These are phyloP conservation scores for Ustilago tritici DNA, from an alignment of 1,284 basidiomycete genomes.

Conservation along the genomic window DNA sequence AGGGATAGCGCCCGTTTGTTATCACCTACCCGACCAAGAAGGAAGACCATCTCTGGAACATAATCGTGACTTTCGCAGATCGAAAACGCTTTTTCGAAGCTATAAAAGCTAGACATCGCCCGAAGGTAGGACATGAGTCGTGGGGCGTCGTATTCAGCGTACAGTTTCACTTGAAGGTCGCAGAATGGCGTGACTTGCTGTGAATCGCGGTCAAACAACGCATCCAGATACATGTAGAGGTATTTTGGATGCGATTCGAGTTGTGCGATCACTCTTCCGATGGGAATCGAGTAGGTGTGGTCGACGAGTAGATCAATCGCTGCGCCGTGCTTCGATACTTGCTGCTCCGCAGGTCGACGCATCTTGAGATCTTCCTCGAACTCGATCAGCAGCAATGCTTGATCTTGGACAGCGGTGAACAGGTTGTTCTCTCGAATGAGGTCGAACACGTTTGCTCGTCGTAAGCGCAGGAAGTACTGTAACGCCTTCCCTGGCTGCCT, in stretches of 20 bases:
- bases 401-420: slow-evolving; percentile 93
- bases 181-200: slow-evolving; percentile 83
- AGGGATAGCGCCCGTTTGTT: slow-evolving; percentile 93
- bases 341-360: slow-evolving; percentile 3
- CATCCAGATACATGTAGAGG: slow-evolving; percentile 92
- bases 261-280: slow-evolving; percentile 87
- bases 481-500: slow-evolving; percentile 93
- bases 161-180: slow-evolving; percentile 87
- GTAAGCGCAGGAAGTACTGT: slow-evolving; percentile 86
- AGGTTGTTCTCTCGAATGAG: slow-evolving; percentile 94
- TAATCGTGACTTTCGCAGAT: slow-evolving; percentile 86
- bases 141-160: slow-evolving; percentile 84
- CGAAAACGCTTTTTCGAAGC: slow-evolving; percentile 89
- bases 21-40: slow-evolving; percentile 96
- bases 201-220: slow-evolving; percentile 87
- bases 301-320: slow-evolving; percentile 91
- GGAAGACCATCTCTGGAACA: slow-evolving; percentile 96
- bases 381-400: slow-evolving; percentile 88
- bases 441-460: slow-evolving; percentile 90
- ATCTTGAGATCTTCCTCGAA: slow-evolving; percentile 90
- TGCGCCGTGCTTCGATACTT: slow-evolving; percentile 71
- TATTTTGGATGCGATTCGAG: slow-evolving; percentile 82
- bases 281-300: slow-evolving; percentile 96
- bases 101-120: slow-evolving; percentile 87
- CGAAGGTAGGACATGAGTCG: slow-evolving; percentile 90